Evolutionary conservation across 78 protist genomes (phyloP).

Genomic region (Polysphondylium violaceum): DNA sequence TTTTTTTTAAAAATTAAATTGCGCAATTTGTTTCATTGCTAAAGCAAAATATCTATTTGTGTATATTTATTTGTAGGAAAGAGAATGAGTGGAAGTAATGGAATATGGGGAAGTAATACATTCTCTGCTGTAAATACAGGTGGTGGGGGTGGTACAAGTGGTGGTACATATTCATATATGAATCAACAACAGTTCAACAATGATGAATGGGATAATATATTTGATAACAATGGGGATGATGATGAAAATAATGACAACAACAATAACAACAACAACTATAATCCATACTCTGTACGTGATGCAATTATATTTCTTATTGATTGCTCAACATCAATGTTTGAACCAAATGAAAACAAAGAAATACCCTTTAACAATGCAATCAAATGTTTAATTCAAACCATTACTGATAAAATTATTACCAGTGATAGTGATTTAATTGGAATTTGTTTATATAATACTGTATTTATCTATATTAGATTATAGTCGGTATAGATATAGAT

Average conservation of each 20-base stretch:
- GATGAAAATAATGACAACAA: background rate
- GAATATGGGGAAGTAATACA: no score
- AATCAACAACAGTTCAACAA: conserved; percentile 16
- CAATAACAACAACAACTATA: background rate
- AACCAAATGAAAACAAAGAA: conserved; percentile 42
- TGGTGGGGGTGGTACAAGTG: background rate
- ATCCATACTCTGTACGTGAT: conserved; percentile 42
- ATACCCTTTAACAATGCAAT: conserved; percentile 79
- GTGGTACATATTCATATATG: conserved; percentile 5
- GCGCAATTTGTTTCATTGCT: no score
- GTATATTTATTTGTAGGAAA: no score
- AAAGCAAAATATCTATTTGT: no score
- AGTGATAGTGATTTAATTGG: conserved; percentile 80
- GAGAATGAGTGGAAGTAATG: no score
- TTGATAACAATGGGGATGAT: background rate
- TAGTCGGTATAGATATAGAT: background rate
- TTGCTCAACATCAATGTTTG: conserved; percentile 75
- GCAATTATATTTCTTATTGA: conserved; percentile 83
- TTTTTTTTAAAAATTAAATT: no score
- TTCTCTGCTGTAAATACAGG: no score
- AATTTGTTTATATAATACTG: conserved; percentile 80
- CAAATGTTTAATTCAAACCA: conserved; percentile 63
- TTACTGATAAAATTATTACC: conserved; percentile 84
- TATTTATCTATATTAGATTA: conserved; percentile 2
- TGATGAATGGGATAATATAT: conserved; percentile 23